Evolutionary conservation across 352 stramenopile genomes (phyloP).

Genomic region (Globisporangium paroecandrum): DNA sequence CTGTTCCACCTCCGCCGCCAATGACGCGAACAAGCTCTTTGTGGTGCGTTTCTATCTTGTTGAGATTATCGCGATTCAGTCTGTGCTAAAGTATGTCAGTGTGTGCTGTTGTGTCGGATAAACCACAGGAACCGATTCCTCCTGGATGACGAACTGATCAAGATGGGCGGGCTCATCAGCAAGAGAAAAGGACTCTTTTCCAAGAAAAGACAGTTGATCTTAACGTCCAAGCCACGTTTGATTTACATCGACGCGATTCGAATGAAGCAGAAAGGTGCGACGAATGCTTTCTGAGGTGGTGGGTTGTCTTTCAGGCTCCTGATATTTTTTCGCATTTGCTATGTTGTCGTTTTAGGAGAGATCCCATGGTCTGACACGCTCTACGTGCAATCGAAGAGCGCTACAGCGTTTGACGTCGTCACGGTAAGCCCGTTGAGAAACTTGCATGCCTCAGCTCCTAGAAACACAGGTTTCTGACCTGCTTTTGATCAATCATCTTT

Average conservation of each 20-base stretch:
- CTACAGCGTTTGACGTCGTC: conserved; percentile 82
- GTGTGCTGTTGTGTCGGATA: neutral
- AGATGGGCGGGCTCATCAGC: conserved; percentile 82
- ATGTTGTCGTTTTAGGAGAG: conserved; percentile 32
- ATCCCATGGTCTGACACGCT: conserved; percentile 85
- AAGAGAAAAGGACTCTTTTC: conserved; percentile 88
- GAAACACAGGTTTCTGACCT: conserved; percentile 1
- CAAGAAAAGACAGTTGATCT: conserved; percentile 85
- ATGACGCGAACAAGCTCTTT: conserved; percentile 73
- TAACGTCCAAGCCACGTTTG: conserved; percentile 81
- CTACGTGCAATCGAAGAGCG: conserved; percentile 85
- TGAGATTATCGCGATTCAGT: neutral
- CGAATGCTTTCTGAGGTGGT: neutral
- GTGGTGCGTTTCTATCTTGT: conserved; percentile 30
- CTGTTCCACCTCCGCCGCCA: conserved; percentile 50
- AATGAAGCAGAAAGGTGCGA: conserved; percentile 82
- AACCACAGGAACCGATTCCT: conserved; percentile 68
- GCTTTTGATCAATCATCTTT: neutral
- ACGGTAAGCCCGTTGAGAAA: conserved; percentile 37
- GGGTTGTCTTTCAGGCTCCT: neutral
- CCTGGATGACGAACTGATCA: conserved; percentile 85
- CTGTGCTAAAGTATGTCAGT: neutral
- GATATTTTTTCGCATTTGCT: neutral
- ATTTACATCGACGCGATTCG: conserved; percentile 90
- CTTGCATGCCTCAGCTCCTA: neutral